Percentiles rank a stretch among this genome's conserved stretches.
Evolutionary conservation across 106 monocot genomes (phyloP).

Genomic region (Acorus calamus): DNA sequence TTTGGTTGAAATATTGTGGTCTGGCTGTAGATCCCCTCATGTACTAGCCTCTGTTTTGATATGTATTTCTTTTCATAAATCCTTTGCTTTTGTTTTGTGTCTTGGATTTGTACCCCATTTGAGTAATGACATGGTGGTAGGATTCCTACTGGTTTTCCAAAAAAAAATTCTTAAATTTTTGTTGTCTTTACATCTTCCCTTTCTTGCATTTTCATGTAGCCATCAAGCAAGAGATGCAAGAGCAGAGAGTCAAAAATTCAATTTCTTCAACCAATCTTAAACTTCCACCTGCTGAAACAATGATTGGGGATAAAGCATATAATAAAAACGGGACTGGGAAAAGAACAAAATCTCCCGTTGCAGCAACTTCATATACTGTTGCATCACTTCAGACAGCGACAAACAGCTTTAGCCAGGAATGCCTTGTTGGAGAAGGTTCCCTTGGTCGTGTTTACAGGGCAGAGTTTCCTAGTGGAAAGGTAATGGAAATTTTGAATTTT

Average conservation of each 20-base stretch:
- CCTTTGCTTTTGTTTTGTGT: no score
- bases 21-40: no score
- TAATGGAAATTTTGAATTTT: conserved; percentile 11
- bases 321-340: conserved; percentile 34
- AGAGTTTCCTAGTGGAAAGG: conserved; percentile 74
- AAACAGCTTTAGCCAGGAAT: conserved; percentile 76
- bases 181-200: neutral
- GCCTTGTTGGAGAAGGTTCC: conserved; percentile 82
- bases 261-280: conserved; percentile 19
- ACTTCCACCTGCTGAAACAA: conserved; percentile 39
- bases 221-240: conserved; percentile 27
- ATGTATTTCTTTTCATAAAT: no score
- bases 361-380: conserved; percentile 70
- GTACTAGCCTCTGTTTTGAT: no score
- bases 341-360: conserved; percentile 39
- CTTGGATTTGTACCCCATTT: no score
- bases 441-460: conserved; percentile 88
- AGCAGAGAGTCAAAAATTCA: conserved; percentile 29
- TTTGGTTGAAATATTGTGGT: no score
- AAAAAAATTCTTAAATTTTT: neutral
- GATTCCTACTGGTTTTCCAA: no score
- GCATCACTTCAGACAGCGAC: conserved; percentile 73
- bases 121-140: no score
- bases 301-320: conserved; percentile 24
- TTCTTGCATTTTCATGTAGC: conserved; percentile 9